Evolutionary conservation across 164 flowering plant genomes (phyloP).

Genomic region (Stephania japonica): DNA sequence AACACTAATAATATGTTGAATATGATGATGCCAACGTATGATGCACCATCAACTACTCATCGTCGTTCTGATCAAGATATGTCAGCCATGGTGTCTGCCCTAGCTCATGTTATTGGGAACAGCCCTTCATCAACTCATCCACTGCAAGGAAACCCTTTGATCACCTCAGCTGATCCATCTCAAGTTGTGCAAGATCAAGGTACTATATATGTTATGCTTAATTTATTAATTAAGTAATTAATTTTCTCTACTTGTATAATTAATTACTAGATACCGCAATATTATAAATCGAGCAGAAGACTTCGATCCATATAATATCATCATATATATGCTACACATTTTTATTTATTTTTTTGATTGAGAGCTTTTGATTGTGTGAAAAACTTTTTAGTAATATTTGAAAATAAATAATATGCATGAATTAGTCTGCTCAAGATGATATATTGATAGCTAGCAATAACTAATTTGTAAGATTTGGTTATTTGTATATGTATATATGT

Average conservation of each 20-base stretch:
- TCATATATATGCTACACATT: neutral
- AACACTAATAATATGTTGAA: no score
- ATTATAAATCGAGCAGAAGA: no score
- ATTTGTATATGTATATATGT: no score
- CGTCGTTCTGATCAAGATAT: slow-evolving; percentile 46
- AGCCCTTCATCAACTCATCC: neutral
- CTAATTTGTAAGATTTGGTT: no score
- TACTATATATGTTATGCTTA: slow-evolving; percentile 2
- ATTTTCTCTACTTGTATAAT: no score
- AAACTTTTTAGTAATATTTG: no score
- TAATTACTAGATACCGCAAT: no score
- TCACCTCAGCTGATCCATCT: slow-evolving; percentile 9
- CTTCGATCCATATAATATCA: slow-evolving; percentile 4
- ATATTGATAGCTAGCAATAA: no score
- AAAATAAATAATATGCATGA: no score
- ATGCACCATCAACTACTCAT: slow-evolving; percentile 18
- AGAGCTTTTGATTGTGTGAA: no score
- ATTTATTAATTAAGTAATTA: neutral
- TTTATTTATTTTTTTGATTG: no score
- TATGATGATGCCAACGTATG: neutral
- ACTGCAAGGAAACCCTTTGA: slow-evolving; percentile 11
- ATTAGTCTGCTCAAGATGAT: no score
- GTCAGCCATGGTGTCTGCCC: slow-evolving; percentile 53
- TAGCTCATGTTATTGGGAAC: slow-evolving; percentile 47
- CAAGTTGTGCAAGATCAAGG: slow-evolving; percentile 37